Conservation (phyloP, 2,329 filamentous ascomycete species). For the Aspergillus sp. region DNA sequence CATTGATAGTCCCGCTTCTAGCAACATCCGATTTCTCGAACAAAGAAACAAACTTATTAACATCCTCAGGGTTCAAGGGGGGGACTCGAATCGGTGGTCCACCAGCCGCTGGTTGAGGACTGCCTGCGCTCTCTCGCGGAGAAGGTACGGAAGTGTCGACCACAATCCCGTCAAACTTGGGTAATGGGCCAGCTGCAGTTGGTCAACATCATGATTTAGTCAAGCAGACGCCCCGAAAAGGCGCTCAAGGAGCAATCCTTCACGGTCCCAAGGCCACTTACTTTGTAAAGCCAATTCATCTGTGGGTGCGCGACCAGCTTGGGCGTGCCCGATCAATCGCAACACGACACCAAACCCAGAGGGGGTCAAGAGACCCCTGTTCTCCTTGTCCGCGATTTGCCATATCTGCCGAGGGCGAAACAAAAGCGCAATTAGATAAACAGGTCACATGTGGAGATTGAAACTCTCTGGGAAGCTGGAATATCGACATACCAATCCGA, state of each 20-base stretch:
- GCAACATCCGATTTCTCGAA: slow-evolving; percentile 86
- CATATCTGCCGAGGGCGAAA: slow-evolving; percentile 69
- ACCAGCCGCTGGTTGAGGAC: slow-evolving; percentile 47
- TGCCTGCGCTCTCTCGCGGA: slow-evolving; percentile 49
- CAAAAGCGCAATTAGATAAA: slow-evolving; percentile 8
- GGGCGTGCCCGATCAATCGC: slow-evolving; percentile 91
- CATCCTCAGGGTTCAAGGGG: slow-evolving; percentile 82
- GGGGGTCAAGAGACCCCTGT: slow-evolving; percentile 88
- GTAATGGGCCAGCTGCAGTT: slow-evolving; percentile 69
- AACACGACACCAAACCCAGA: slow-evolving; percentile 91
- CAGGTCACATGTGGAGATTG: not conserved
- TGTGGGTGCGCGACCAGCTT: slow-evolving; percentile 79
- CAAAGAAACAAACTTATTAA: slow-evolving; percentile 80
- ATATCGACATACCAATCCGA: slow-evolving; percentile 73
- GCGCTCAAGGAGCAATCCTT: not conserved
- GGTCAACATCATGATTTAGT: not conserved
- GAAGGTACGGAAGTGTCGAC: slow-evolving; percentile 44
- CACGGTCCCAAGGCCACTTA: slow-evolving; percentile 35
- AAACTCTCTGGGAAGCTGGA: not conserved
- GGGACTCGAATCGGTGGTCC: slow-evolving; percentile 82
- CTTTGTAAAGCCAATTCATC: slow-evolving; percentile 78
- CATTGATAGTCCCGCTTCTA: slow-evolving; percentile 68
- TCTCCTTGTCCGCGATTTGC: slow-evolving; percentile 97
- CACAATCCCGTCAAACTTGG: slow-evolving; percentile 81
- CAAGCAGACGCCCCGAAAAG: not conserved